These are phyloP conservation scores for Cryphonectria parasitica DNA, from an alignment of 2,329 filamentous ascomycete species.

Conservation along the genomic window DNA sequence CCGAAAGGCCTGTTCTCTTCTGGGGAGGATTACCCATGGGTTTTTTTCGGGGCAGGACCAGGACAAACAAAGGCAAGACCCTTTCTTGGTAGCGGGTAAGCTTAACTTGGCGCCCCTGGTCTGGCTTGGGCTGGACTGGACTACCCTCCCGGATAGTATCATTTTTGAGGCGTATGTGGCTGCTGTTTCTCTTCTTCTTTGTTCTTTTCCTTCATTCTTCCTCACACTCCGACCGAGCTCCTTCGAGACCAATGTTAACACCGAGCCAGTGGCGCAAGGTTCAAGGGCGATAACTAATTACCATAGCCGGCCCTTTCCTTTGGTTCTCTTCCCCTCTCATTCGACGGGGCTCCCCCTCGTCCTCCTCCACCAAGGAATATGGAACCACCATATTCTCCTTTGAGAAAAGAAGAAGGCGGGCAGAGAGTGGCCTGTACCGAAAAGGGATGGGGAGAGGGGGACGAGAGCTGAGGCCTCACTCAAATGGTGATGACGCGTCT, in stretches of 20 bases:
- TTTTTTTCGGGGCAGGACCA: not conserved
- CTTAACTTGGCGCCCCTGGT: slow-evolving; percentile 1
- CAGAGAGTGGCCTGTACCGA: not conserved
- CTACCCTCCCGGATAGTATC: not conserved
- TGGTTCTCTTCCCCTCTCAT: not conserved
- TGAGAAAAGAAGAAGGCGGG: not conserved
- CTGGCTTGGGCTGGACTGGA: not conserved
- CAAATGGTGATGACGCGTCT: not conserved
- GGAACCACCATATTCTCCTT: not conserved
- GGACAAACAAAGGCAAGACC: not conserved
- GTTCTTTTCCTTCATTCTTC: rapidly evolving
- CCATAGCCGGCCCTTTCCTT: too few relatives aligned
- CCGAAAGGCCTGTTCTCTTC: not conserved
- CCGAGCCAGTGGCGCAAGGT: too few relatives aligned
- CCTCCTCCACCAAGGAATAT: not conserved
- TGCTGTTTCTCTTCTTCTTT: too few relatives aligned
- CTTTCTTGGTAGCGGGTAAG: not conserved
- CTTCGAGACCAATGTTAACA: not conserved
- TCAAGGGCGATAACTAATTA: too few relatives aligned
- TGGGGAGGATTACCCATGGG: too few relatives aligned
- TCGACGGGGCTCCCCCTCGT: not conserved
- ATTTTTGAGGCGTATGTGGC: not conserved
- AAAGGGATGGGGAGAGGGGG: not conserved
- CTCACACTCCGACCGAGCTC: too few relatives aligned
- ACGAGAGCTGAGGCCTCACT: not conserved